These are phyloP conservation scores for Tuber calosporum DNA, from an alignment of 495 filamentous ascomycete species.

Conservation along the genomic window DNA sequence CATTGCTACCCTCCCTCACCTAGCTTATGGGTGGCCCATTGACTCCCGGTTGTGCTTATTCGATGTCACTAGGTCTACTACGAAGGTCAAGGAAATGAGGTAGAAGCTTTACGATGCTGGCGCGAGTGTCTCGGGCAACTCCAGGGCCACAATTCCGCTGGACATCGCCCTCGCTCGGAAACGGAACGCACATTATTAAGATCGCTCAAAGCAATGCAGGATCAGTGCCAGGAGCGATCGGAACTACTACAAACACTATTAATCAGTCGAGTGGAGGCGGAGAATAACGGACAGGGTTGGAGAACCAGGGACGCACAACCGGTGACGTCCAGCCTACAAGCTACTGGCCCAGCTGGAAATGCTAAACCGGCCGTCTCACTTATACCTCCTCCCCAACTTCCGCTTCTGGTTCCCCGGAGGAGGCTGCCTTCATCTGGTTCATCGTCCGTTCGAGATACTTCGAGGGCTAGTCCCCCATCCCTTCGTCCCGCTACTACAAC, in stretches of 20 bases:
- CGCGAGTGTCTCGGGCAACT: slow-evolving; percentile 84
- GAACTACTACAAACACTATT: slow-evolving; percentile 77
- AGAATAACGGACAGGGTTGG: slow-evolving; percentile 37
- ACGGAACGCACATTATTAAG: slow-evolving; percentile 78
- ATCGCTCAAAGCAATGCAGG: slow-evolving; percentile 70
- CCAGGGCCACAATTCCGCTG: slow-evolving; percentile 74
- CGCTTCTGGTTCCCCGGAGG: slow-evolving; percentile 49
- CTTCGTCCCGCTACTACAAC: slow-evolving; percentile 8
- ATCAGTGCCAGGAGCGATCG: slow-evolving; percentile 90
- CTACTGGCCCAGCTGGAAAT: background rate
- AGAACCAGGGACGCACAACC: slow-evolving; percentile 6
- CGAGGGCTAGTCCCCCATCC: background rate
- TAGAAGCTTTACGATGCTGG: slow-evolving; percentile 88
- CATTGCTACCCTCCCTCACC: slow-evolving; percentile 2
- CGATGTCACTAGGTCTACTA: slow-evolving; percentile 34
- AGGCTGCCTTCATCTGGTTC: background rate
- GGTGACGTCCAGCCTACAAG: background rate
- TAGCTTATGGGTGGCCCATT: background rate
- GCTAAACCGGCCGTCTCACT: slow-evolving; percentile 10
- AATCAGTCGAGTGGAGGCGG: slow-evolving; percentile 61
- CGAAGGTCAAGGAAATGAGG: slow-evolving; percentile 70
- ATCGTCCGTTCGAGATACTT: background rate
- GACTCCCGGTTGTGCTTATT: slow-evolving; percentile 7
- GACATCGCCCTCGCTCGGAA: slow-evolving; percentile 69
- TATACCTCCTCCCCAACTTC: slow-evolving; percentile 56